Conservation (phyloP, 345 rosid genomes). For the Mercurialis annua region DNA sequence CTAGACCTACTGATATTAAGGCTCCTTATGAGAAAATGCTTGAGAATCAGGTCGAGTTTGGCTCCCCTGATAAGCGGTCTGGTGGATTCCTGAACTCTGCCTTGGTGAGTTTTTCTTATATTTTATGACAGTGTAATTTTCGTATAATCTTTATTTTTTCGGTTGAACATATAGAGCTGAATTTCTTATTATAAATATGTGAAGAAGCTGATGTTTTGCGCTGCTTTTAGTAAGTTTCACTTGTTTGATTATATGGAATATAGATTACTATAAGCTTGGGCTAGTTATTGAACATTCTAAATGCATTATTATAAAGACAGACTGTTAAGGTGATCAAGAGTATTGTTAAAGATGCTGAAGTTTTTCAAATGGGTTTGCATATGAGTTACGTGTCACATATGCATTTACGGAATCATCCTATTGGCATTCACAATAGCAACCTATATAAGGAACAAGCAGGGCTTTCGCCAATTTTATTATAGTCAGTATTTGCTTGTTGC, state of each 20-base stretch:
- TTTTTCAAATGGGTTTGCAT: not conserved
- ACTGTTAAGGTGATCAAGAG: not conserved
- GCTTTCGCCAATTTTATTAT: not conserved
- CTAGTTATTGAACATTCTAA: not conserved
- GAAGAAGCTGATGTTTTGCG: slow-evolving; percentile 1
- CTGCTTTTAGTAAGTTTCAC: not conserved
- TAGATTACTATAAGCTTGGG: not conserved
- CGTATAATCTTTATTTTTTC: not conserved
- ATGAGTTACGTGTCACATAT: not conserved
- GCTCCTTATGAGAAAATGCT: slow-evolving; percentile 95
- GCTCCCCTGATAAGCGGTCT: slow-evolving; percentile 83
- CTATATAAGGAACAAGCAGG: not conserved
- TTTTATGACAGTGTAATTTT: slow-evolving; percentile 6
- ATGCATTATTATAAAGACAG: not conserved
- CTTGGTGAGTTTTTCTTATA: slow-evolving; percentile 43
- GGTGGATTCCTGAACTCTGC: slow-evolving; percentile 82
- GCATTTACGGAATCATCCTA: too few relatives aligned
- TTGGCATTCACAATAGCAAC: too few relatives aligned
- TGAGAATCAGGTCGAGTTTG: slow-evolving; percentile 80
- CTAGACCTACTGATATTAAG: slow-evolving; percentile 74
- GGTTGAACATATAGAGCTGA: not conserved
- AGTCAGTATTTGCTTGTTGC: not conserved
- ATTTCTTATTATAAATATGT: not conserved
- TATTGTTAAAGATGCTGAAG: not conserved
- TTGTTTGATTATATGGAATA: not conserved